These are phyloP conservation scores for Monosporascus sp. DNA, from an alignment of 2,329 filamentous ascomycete genomes.

Conservation along the genomic window DNA sequence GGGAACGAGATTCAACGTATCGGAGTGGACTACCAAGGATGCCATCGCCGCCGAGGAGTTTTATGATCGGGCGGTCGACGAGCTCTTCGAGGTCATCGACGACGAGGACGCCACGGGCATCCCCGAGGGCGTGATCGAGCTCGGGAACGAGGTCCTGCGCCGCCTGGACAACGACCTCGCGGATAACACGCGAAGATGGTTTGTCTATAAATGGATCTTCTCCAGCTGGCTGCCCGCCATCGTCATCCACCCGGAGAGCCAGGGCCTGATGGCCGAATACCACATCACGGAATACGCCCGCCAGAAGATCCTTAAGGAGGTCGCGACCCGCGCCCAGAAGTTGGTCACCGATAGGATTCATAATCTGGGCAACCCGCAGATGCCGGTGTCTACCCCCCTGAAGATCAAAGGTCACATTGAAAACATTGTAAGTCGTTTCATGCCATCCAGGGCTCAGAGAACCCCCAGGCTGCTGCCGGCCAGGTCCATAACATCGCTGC, in stretches of 20 bases:
- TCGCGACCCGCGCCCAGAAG: conserved; percentile 74
- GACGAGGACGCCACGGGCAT: conserved; percentile 80
- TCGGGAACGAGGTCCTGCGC: conserved; percentile 76
- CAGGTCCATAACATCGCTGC: conserved; percentile 64
- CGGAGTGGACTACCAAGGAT: conserved; percentile 70
- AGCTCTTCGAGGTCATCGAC: conserved; percentile 80
- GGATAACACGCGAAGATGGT: conserved; percentile 71
- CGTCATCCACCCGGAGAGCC: conserved; percentile 81
- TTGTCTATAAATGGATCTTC: conserved; percentile 90
- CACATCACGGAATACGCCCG: conserved; percentile 88
- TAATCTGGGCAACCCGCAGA: conserved; percentile 50
- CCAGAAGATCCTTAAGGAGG: conserved; percentile 72
- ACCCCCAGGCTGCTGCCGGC: conserved; percentile 61
- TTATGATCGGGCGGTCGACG: conserved; percentile 74
- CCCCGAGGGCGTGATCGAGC: conserved; percentile 75
- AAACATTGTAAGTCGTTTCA: conserved; percentile 62
- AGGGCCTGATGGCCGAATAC: conserved; percentile 76
- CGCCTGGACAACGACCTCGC: conserved; percentile 69
- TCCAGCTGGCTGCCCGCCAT: conserved; percentile 78
- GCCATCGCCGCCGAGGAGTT: conserved; percentile 82
- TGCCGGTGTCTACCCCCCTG: conserved; percentile 57
- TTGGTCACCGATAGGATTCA: conserved; percentile 72
- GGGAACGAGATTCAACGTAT: conserved; percentile 64
- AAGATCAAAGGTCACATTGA: conserved; percentile 65
- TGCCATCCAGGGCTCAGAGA: conserved; percentile 43